phyloP scores from a whole-genome alignment of 495 filamentous ascomycete genomes.

The Trichodelitschia bisporula region DNA sequence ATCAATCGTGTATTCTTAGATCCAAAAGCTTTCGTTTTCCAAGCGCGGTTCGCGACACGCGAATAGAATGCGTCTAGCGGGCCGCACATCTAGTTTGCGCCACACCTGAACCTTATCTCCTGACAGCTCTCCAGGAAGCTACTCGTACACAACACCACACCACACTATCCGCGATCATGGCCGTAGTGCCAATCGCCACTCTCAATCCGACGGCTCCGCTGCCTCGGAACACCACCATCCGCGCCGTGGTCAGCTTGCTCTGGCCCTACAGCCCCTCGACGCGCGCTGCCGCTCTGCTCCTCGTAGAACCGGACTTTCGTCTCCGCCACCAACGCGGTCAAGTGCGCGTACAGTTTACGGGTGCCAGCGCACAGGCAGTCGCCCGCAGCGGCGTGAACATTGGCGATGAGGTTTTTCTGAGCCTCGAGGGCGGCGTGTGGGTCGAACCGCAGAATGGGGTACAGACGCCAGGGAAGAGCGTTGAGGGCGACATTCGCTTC shows the following conservation, averaged over 20 bases:
- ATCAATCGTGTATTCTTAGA: too few relatives aligned
- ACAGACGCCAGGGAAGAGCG: constrained; percentile 35
- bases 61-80: too few relatives aligned
- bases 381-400: constrained; percentile 40
- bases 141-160: too few relatives aligned
- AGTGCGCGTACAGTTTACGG: constrained; percentile 59
- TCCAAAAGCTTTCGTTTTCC: too few relatives aligned
- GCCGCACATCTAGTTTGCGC: too few relatives aligned
- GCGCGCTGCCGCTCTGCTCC: constrained; percentile 42
- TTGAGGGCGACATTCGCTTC: constrained; percentile 55
- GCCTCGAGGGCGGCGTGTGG: constrained; percentile 40
- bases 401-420: constrained; percentile 47
- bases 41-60: too few relatives aligned
- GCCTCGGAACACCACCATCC: constrained; percentile 17
- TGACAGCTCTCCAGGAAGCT: too few relatives aligned
- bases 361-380: constrained; percentile 42
- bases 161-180: too few relatives aligned
- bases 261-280: constrained; percentile 78
- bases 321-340: constrained; percentile 58
- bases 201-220: constrained; percentile 27
- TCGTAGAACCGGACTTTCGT: constrained; percentile 71
- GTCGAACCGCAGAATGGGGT: constrained; percentile 18
- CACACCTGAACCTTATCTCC: too few relatives aligned
- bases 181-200: constrained; percentile 37
- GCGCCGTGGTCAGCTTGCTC: constrained; percentile 53